Evolutionary conservation across 106 monocot genomes (phyloP), one percentile per base, ranked within the genome.

Genomic region (Dioscorea zingiberensis): DNA sequence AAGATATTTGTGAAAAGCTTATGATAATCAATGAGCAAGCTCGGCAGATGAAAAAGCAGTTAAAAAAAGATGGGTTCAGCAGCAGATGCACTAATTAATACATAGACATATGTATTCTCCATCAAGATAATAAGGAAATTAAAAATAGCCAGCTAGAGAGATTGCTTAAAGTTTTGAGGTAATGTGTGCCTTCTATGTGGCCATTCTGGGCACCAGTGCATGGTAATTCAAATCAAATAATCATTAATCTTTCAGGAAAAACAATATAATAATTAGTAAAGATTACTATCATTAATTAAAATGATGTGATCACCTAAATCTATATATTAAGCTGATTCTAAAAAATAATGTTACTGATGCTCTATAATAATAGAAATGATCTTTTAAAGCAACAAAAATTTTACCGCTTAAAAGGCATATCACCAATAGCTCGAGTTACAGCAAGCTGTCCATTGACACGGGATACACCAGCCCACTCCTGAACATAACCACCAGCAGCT

Each of bases 351-450:
- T 19, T 13, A 51, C 15, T 13, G 13, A 51, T 51, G 38, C 38
- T 18, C 15, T 51, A 51, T 4, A 51, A 51, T 19, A 51, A 19
- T 18, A 19, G 2, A 51, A 51, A 51, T 13, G 3, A 15, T 18
- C 0, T 4, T 24, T 19, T 23, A 24, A 56, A 24, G 22, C 2
- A 0, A 25, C 21, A 29, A 62, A 25, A 73, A 65, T 45, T 58
- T 69, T 74, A 90, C 94, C 65, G 84, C 68, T 94, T 94, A 47
- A 82, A 87, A 15, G 75, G 59, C 24, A 94, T 64, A 77, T 94
- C 94, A 79, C 94, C 94, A 75, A 94, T 94, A 54, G 90, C 84
- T 63, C 94, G 77, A 68, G 94, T 90, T 58, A 94, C 74, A 26
- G 90, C 89, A 49, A 94, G 80, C 58, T 90, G 59, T 18, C 89